These are phyloP conservation scores for Stemphylium lycopersici DNA, from an alignment of 2,329 filamentous ascomycete species.

Conservation along the genomic window DNA sequence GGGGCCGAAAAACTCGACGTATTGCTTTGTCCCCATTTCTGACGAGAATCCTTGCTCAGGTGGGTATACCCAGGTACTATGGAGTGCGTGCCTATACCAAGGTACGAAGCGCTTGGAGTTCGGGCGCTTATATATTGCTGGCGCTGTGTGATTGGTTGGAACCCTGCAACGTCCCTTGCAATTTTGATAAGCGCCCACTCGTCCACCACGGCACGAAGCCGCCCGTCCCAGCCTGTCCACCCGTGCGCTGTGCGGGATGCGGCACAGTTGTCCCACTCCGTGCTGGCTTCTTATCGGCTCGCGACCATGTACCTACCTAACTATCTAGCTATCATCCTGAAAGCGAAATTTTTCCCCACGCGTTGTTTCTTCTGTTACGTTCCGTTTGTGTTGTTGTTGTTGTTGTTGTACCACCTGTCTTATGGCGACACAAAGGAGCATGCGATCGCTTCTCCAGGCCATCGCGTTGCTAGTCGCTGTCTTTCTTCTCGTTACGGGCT, in stretches of 20 bases:
- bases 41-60: too few relatives aligned
- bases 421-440: conserved; percentile 16
- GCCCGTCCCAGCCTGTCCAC: background rate
- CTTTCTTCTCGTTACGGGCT: conserved; percentile 17
- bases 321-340: background rate
- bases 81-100: too few relatives aligned
- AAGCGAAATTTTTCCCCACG: too few relatives aligned
- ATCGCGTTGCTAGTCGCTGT: conserved; percentile 16
- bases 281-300: background rate
- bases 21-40: too few relatives aligned
- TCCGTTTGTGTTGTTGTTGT: background rate
- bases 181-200: background rate
- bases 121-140: background rate
- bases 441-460: conserved; percentile 20
- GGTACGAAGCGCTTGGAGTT: background rate
- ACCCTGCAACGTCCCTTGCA: background rate
- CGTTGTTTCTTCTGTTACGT: background rate
- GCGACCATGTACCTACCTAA: background rate
- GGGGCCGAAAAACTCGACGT: background rate
- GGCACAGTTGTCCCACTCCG: background rate
- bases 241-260: background rate
- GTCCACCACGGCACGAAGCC: background rate
- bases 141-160: background rate
- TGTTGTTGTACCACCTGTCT: background rate
- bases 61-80: too few relatives aligned